Base-by-base conservation (phyloP, 1,284 basidiomycete species). In the Trametes polyzona region DNA sequence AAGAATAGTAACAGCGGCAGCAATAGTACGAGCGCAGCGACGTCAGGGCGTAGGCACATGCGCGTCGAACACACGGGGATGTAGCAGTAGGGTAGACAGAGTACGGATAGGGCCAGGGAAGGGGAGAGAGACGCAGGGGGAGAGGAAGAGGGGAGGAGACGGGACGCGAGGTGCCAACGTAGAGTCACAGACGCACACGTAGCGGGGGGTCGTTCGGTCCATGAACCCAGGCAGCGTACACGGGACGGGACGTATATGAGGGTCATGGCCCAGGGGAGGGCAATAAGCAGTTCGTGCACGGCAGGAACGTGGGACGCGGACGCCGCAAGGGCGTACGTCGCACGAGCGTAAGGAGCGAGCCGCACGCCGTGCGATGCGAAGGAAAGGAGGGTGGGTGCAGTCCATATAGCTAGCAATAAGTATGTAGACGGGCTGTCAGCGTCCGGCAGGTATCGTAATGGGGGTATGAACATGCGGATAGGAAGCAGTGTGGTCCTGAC, bases 371-470 rank as follows among this genome's bases (percentile, higher is more conserved):
- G 59, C 43, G 49, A 41, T 43, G 39, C 40, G 50, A 30, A 32
- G 46, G 32, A 52, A 47, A 49, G 36, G 42, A 52, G 47, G 32
- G 48, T 58, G 47, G 52, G 57, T 27, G 37, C 53, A 40, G 49
- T 52, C 48, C 39, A 21, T 46, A 33, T 8, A 41, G 46, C 39
- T 26, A 30, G 35, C 37, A 37, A 14, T 47, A 36, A 5, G 47
- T 37, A 41, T 30, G 44, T 26, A 53, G 39, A 40, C 40, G 53
- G 40, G 53, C 37, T 32, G 53, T 27, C 27, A 48, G 32, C 53
- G 53, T 55, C 47, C 53, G 35, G 14, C 14, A 55, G 53, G 53
- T 55, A 55, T 55, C 53, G 53, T 55, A 48, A 48, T 48, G 53
- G 53, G n/a, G 48, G 48, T 55, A 55, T 48, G 46, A 12, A 48